Conservation (phyloP, 768 basidiomycete species). For the Suillus paluster region DNA sequence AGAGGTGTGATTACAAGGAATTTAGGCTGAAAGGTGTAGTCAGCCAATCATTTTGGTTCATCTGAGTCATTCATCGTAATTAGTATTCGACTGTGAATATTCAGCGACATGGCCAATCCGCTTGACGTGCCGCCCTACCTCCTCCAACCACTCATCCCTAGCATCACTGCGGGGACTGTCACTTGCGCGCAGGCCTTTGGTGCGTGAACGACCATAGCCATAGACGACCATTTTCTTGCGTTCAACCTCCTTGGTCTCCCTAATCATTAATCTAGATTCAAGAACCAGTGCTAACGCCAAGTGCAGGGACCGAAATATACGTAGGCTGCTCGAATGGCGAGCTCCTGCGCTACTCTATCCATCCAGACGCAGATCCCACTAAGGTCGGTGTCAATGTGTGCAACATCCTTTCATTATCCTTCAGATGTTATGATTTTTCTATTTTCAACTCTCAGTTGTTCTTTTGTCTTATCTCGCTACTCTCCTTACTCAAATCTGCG, state of each 20-base stretch:
- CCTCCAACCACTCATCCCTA: conserved; percentile 51
- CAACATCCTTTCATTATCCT: neutral
- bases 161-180: conserved; percentile 30
- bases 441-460: too few relatives aligned
- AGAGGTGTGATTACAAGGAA: neutral
- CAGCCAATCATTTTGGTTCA: neutral
- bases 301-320: conserved; percentile 80
- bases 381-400: conserved; percentile 40
- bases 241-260: conserved; percentile 13
- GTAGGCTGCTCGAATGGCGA: conserved; percentile 87
- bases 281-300: neutral
- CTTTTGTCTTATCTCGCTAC: neutral
- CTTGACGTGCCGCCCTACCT: conserved; percentile 67
- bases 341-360: conserved; percentile 77
- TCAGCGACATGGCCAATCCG: conserved; percentile 28
- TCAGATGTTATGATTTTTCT: neutral
- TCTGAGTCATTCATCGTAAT: neutral
- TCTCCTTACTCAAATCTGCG: neutral
- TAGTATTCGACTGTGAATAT: neutral
- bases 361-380: conserved; percentile 52
- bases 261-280: conserved; percentile 9
- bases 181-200: conserved; percentile 63
- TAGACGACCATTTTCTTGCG: conserved; percentile 3
- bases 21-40: neutral
- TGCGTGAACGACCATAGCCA: conserved; percentile 32